Evolutionary conservation across 202 grass and related monocot species (phyloP).

Genomic region (Panicum hallii): DNA sequence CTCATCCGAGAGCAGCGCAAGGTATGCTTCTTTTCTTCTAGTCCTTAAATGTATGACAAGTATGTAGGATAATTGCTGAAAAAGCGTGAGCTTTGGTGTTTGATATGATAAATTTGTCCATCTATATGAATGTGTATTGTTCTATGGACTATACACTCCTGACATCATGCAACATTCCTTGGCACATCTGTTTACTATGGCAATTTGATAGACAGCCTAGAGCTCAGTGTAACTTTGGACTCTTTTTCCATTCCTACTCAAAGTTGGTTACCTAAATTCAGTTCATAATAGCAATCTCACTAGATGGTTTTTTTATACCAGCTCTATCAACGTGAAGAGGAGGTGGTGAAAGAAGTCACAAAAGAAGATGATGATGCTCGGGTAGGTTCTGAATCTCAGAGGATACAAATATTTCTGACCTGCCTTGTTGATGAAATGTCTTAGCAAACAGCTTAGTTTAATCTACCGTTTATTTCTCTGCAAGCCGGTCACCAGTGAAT

Average conservation of each 20-base stretch:
- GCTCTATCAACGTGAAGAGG: conserved; percentile 75
- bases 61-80: background rate
- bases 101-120: background rate
- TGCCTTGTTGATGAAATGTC: background rate
- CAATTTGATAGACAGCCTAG: background rate
- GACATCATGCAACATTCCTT: background rate
- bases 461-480: conserved; percentile 26
- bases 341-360: conserved; percentile 60
- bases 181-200: background rate
- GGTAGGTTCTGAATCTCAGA: conserved; percentile 42
- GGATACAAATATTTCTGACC: background rate
- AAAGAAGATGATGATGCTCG: conserved; percentile 50
- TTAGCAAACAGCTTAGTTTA: conserved; percentile 4
- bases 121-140: background rate
- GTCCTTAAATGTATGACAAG: background rate
- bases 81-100: background rate
- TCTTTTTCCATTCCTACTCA: background rate
- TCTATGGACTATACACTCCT: background rate
- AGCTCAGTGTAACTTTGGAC: too few species aligned
- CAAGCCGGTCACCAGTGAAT: conserved; percentile 8
- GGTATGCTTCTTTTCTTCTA: conserved; percentile 39
- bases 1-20: conserved; percentile 83
- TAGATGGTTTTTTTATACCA: conserved; percentile 44
- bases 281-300: conserved; percentile 11
- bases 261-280: conserved; percentile 17